Evolutionary conservation across 1,139 yeast genomes (phyloP).

Genomic region (Wickerhamomyces sp.): DNA sequence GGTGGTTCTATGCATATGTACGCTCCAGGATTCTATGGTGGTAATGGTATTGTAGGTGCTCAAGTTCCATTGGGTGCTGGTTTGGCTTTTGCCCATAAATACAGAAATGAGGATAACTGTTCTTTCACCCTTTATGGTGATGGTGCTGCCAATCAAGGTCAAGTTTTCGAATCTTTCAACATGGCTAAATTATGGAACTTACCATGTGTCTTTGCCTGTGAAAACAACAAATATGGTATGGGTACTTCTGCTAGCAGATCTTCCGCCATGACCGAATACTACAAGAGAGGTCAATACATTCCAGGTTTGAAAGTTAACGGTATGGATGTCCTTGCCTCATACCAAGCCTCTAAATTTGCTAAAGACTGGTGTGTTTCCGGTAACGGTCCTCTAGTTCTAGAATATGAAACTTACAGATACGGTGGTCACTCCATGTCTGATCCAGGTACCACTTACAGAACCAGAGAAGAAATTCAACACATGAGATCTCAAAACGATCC

Average conservation of each 20-base stretch:
- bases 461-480: constrained; percentile 99
- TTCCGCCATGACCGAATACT: constrained; percentile 93
- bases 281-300: constrained; percentile 98
- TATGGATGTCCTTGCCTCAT: constrained; percentile 94
- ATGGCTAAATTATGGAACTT: constrained; percentile 99
- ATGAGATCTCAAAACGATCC: constrained; percentile 99
- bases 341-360: constrained; percentile 95
- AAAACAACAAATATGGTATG: constrained; percentile 99
- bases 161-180: constrained; percentile 94
- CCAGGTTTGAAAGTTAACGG: constrained; percentile 98
- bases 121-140: constrained; percentile 93
- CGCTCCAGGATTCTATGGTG: constrained; percentile 93
- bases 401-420: constrained; percentile 97
- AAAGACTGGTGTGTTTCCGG: constrained; percentile 93
- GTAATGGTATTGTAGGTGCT: constrained; percentile 99
- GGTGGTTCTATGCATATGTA: constrained; percentile 99
- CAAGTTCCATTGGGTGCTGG: constrained; percentile 99
- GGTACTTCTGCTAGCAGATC: constrained; percentile 97
- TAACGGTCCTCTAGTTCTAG: constrained; percentile 93
- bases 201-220: constrained; percentile 93
- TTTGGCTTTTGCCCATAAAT: constrained; percentile 94
- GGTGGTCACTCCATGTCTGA: constrained; percentile 99
- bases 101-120: constrained; percentile 75
- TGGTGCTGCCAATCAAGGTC: constrained; percentile 99
- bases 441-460: constrained; percentile 99